These are phyloP conservation scores for Nicotiana knightiana DNA, from an alignment of 257 asterid species.

Conservation along the genomic window DNA sequence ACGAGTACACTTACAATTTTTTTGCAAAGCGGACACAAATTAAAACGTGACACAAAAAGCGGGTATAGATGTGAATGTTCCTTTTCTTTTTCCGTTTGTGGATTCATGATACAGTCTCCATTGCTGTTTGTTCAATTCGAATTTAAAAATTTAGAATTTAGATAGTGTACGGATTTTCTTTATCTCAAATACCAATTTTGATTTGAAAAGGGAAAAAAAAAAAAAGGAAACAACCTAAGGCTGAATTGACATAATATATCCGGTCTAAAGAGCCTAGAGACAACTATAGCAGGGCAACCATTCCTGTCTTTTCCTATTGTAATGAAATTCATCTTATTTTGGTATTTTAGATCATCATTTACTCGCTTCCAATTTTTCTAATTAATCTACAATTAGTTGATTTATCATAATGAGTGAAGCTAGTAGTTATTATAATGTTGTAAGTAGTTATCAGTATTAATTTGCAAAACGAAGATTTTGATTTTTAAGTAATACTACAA, in stretches of 20 bases:
- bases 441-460: no score
- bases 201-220: neutral
- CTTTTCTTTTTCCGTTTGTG: neutral
- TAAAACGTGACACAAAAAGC: no score
- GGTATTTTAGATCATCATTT: neutral
- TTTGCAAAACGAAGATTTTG: no score
- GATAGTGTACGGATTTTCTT: neutral
- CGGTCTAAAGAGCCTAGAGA: neutral
- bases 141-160: no score
- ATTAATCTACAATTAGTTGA: no score
- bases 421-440: no score
- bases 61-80: no score
- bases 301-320: neutral
- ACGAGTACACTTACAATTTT: no score
- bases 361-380: neutral
- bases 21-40: no score
- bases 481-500: no score
- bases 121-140: no score
- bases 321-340: neutral
- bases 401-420: neutral
- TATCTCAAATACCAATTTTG: no score
- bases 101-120: neutral
- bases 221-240: neutral
- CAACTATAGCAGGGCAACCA: neutral
- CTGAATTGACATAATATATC: neutral